Conservation (phyloP, 345 rosid genomes). For the Ricinus communis region DNA sequence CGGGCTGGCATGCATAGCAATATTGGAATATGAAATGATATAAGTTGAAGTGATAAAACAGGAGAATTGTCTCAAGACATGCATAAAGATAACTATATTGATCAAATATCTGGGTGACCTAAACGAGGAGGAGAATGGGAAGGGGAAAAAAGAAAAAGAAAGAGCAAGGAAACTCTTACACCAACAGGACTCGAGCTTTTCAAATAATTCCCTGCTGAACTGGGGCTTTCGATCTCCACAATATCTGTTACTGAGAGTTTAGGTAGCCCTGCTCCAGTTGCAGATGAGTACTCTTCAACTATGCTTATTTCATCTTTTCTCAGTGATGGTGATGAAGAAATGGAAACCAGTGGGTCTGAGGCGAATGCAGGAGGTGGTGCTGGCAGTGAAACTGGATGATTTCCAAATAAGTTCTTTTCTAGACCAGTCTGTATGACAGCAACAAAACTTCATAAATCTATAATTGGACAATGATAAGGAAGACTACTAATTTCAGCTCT, state of each 20-base stretch:
- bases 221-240: conserved; percentile 80
- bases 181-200: conserved; percentile 70
- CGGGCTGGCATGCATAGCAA: conserved; percentile 50
- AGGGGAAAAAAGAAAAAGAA: conserved; percentile 2
- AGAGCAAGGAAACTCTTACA: conserved; percentile 48
- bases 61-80: neutral
- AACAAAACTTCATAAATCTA: conserved; percentile 7
- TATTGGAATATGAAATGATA: conserved; percentile 17
- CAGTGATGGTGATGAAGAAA: conserved; percentile 43
- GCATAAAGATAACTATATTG: neutral
- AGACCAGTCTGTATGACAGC: conserved; percentile 65
- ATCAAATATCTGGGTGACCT: neutral
- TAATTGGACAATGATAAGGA: conserved; percentile 2
- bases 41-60: conserved; percentile 3
- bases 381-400: conserved; percentile 71
- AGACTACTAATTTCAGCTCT: neutral
- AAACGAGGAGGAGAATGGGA: neutral
- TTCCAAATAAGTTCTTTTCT: conserved; percentile 85
- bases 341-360: conserved; percentile 60
- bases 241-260: conserved; percentile 64
- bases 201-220: conserved; percentile 63
- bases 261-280: conserved; percentile 48
- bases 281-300: too few species aligned
- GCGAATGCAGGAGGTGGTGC: conserved; percentile 77
- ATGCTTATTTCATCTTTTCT: conserved; percentile 42